phyloP scores from a whole-genome alignment of 2,329 filamentous ascomycete genomes.

The Pseudogymnoascus pannorum region DNA sequence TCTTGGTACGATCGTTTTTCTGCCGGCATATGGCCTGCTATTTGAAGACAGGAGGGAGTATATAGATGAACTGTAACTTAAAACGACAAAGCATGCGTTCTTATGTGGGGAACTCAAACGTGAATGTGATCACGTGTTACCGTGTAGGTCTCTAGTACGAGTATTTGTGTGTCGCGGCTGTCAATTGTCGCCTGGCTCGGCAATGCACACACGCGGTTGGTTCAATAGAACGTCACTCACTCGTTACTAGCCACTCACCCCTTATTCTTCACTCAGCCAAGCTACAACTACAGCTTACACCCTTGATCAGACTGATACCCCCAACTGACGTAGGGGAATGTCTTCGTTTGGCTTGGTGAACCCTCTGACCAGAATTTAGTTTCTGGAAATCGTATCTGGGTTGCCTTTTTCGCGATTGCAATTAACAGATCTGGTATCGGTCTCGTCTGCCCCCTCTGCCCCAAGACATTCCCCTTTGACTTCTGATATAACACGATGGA shows the following conservation, averaged over 20 bases:
- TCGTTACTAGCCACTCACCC: too few species aligned
- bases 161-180: conserved; percentile 3
- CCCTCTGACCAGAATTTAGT: not conserved
- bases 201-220: not conserved
- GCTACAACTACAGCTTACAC: not conserved
- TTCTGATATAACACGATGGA: not conserved
- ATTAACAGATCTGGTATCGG: not conserved
- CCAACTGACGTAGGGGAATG: not conserved
- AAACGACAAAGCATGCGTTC: not conserved
- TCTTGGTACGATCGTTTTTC: conserved; percentile 4
- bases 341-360: not conserved
- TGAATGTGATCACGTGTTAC: not conserved
- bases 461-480: not conserved
- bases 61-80: not conserved
- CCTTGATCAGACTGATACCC: not conserved
- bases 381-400: not conserved
- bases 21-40: not conserved
- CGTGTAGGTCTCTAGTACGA: not conserved
- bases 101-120: not conserved
- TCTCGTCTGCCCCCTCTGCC: not conserved
- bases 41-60: not conserved
- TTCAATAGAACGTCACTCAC: not conserved
- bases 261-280: not conserved
- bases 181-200: not conserved
- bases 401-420: not conserved